These are phyloP conservation scores for Mariannaea elegans DNA, from an alignment of 2,329 filamentous ascomycete species.

Conservation along the genomic window DNA sequence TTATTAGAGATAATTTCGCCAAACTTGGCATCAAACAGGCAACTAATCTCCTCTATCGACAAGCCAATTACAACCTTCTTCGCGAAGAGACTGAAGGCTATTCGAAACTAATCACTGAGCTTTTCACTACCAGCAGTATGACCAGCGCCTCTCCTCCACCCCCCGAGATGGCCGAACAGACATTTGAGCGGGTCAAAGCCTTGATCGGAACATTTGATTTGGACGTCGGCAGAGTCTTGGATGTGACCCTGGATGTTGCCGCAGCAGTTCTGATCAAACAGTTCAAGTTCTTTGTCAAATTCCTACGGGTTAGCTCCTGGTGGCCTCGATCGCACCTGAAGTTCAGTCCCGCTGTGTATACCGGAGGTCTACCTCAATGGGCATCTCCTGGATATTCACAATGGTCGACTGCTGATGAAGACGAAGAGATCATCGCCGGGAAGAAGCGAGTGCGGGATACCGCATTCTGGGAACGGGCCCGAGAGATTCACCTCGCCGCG, in stretches of 20 bases:
- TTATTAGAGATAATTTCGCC: conserved; percentile 86
- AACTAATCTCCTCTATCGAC: conserved; percentile 92
- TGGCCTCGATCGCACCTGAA: conserved; percentile 77
- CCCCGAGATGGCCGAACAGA: conserved; percentile 79
- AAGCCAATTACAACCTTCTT: conserved; percentile 95
- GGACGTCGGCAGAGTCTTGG: conserved; percentile 92
- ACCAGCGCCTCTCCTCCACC: conserved; percentile 78
- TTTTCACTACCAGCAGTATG: conserved; percentile 89
- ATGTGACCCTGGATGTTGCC: conserved; percentile 94
- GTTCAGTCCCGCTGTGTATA: conserved; percentile 54
- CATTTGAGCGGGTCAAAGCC: conserved; percentile 91
- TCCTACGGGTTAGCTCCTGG: conserved; percentile 92
- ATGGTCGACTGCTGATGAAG: conserved; percentile 73
- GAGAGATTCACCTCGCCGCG: conserved; percentile 78
- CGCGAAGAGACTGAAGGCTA: conserved; percentile 97
- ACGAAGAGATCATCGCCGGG: conserved; percentile 66
- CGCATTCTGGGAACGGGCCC: conserved; percentile 83
- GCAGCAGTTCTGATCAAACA: conserved; percentile 93
- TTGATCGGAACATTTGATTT: conserved; percentile 97
- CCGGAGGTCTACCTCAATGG: conserved; percentile 83
- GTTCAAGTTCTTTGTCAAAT: conserved; percentile 92
- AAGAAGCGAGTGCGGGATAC: conserved; percentile 73
- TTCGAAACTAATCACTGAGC: conserved; percentile 93
- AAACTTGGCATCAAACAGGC: conserved; percentile 87
- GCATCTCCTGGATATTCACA: conserved; percentile 76